Evolutionary conservation across 257 asterid genomes (phyloP), one percentile per base, ranked within the genome.

Genomic region (Solanum peruvianum): DNA sequence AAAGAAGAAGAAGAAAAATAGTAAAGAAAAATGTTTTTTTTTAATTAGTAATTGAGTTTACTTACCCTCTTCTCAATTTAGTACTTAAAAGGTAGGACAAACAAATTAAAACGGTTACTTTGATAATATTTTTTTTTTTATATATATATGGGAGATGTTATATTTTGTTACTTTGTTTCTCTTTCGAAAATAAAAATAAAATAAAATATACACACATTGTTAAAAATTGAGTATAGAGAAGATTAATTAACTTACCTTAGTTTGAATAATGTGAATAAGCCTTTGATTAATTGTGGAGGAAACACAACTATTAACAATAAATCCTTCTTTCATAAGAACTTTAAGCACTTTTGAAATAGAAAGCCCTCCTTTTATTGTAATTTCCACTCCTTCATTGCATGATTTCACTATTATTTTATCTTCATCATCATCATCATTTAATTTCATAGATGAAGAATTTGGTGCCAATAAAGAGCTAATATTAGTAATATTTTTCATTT

Each of bases 311-410:
- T 6, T 13, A 13, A 84, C 49, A 23, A 80, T 37, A 72, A 90
- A 7, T 33, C 89, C 89, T 86, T 86, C 90, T 20, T 42, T 86
- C 83, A 47, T 84, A 18, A 90, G 70, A 80, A 83, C 82, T 29
- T 47, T 86, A 6, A 88, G 88, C 25, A 90, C 70, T 20, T 80
- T 85, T 11, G 92, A 84, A 23, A 88, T 72, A 39, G 81, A 64
- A 16, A 88, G 0, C 9, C 44, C 90, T 58, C 60, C 85, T 29
- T 5, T 87, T 16, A 88, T 23, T 3, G 23, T 56, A 6, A 90
- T 41, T 71, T 90, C 85, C 37, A 90, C 47, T 47, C 87, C 90
- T 45, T 37, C 44, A 16, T 42, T 77, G 11, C 89, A 42, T n/a
- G 52, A n/a, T 45, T 86, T 85, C 20, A 90, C 90, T 35, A 9